Evolutionary conservation across 345 rosid genomes (phyloP), one percentile per base, ranked within the genome.

Genomic region (Fremontodendron californicum): DNA sequence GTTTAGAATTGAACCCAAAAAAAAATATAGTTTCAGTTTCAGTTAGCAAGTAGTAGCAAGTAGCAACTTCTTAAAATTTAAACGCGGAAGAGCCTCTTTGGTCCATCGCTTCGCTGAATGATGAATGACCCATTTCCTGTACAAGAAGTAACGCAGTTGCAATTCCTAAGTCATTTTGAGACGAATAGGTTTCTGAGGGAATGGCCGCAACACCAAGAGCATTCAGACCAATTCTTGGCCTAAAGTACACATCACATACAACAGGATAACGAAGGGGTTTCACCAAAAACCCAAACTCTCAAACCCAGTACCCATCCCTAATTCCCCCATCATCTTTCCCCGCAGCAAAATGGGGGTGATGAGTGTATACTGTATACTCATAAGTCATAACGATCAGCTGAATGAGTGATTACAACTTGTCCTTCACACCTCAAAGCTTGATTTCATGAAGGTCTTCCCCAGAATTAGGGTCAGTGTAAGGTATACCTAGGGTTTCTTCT

Each of bases 401-500:
- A 68, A 21, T 1, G 13, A 40, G 40, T 45, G 18, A 31, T 35
- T 35, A 18, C 25, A 63, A 16, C 21, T 43, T 68, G 11, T 15
- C 2, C 51, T n/a, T 68, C 55, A 23, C 1, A 46, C 57, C 77
- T 75, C 45, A 75, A 75, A 75, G 58, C 27, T 61, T 45, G 42
- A 75, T 46, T 33, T 75, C 78, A 25, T 74, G 67, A 74, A 74
- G 77, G 15, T 74, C 77, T 46, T 63, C 71, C 19, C 45, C 21
- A 12, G 71, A 46, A 33, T 62, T 48, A 48, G 60, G 31, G 45
- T 31, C 13, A 13, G 71, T 8, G 39, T 48, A 37, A n/a, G 83
- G 74, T 78, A 69, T 71, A 81, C 82, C 80, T 43, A 82, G 9
- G 62, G 81, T 65, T 76, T 84, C 88, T 35, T 86, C 83, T 25